A percentile compares a stretch with the other conserved stretches of the same genome.
phyloP scores from a whole-genome alignment of 345 rosid species.

The Ricinus communis region DNA sequence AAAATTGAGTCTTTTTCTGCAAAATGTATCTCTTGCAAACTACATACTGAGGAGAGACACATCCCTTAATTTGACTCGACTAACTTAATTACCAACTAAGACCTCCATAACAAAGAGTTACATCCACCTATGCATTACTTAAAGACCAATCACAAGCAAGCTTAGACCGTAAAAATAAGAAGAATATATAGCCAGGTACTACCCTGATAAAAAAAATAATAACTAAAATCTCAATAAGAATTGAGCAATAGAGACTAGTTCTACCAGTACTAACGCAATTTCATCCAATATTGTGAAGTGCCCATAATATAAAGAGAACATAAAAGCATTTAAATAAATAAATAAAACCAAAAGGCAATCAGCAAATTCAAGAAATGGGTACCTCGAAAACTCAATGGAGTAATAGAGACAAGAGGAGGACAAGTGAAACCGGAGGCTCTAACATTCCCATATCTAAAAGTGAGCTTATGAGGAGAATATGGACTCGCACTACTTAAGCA shows the following conservation, averaged over 20 bases:
- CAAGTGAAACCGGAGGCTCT: slow-evolving; percentile 24
- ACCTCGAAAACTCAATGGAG: slow-evolving; percentile 30
- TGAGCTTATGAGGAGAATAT: slow-evolving; percentile 17
- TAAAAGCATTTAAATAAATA: too few species aligned
- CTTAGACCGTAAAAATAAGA: background rate
- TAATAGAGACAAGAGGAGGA: slow-evolving; percentile 19
- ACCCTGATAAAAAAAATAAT: background rate
- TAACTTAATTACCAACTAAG: background rate
- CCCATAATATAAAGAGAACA: background rate
- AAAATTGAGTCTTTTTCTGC: too few species aligned
- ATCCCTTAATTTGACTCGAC: background rate
- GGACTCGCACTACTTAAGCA: slow-evolving; percentile 22
- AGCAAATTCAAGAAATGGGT: background rate
- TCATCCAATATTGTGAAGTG: background rate
- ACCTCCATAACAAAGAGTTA: background rate
- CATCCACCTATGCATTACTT: too few species aligned
- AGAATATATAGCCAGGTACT: background rate
- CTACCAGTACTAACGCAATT: background rate
- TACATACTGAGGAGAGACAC: too few species aligned
- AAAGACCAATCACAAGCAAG: background rate
- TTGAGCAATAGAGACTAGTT: background rate
- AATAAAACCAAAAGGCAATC: too few species aligned
- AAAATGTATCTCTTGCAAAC: too few species aligned
- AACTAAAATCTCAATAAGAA: background rate
- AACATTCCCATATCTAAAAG: slow-evolving; percentile 20